A percentile compares a stretch with the other conserved stretches of the same genome.
Conservation (phyloP, 2,329 filamentous ascomycete species). For the Fusarium beomiforme region DNA sequence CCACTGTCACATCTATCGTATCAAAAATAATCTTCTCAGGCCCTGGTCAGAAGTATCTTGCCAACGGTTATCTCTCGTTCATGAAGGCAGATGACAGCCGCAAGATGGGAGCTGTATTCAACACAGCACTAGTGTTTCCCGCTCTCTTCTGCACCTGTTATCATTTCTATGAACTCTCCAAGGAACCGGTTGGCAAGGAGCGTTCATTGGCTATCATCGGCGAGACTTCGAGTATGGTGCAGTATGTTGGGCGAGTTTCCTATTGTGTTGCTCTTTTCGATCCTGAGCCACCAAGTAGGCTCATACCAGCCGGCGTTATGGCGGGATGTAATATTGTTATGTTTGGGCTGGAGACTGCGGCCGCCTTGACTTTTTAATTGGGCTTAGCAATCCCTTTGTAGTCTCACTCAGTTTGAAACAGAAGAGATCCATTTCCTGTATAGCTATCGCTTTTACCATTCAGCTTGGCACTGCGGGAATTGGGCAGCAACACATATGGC, state of each 20-base stretch:
- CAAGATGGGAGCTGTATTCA: neutral
- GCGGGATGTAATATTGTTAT: neutral
- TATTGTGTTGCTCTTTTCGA: neutral
- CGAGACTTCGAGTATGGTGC: neutral
- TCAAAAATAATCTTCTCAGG: neutral
- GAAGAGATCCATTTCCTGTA: too few relatives aligned
- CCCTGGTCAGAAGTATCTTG: neutral
- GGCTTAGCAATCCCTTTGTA: too few relatives aligned
- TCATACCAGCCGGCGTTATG: neutral
- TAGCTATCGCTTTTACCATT: too few relatives aligned
- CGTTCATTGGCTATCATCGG: neutral
- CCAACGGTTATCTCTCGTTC: neutral
- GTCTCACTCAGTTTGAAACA: too few relatives aligned
- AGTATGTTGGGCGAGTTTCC: neutral
- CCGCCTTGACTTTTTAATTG: too few relatives aligned
- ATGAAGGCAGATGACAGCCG: neutral
- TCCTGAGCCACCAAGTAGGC: neutral
- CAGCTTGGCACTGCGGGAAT: too few relatives aligned
- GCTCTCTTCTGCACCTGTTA: neutral
- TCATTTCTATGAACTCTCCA: neutral
- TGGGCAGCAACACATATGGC: too few relatives aligned
- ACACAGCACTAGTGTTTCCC: neutral
- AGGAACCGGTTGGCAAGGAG: neutral
- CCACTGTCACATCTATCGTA: neutral
- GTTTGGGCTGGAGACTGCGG: neutral